phyloP scores from a whole-genome alignment of 2,329 filamentous ascomycete genomes.

The Exophiala aquamarina region DNA sequence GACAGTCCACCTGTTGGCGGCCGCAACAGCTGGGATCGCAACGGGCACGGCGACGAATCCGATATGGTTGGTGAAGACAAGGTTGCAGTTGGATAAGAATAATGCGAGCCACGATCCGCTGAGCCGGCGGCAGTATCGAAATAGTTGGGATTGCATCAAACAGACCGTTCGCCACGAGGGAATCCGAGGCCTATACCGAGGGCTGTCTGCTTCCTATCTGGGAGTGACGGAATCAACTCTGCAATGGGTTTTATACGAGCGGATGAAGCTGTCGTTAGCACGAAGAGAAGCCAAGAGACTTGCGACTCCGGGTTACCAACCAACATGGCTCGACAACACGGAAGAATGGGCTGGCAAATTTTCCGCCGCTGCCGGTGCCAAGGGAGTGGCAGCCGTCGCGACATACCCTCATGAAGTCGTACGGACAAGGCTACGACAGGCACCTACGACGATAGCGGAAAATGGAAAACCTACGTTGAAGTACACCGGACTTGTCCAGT shows the following conservation, averaged over 20 bases:
- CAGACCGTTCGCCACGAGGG: slow-evolving; percentile 82
- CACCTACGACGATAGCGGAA: slow-evolving; percentile 76
- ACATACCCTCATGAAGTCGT: slow-evolving; percentile 94
- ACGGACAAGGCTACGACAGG: slow-evolving; percentile 80
- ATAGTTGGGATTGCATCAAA: slow-evolving; percentile 82
- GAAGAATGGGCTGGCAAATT: slow-evolving; percentile 78
- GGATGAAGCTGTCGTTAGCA: slow-evolving; percentile 76
- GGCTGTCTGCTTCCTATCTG: slow-evolving; percentile 86
- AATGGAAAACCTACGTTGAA: slow-evolving; percentile 65
- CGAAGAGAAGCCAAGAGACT: slow-evolving; percentile 60
- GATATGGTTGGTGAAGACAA: slow-evolving; percentile 95
- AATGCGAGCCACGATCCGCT: slow-evolving; percentile 58
- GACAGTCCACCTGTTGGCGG: slow-evolving; percentile 72
- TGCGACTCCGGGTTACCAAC: slow-evolving; percentile 58
- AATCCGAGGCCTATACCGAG: slow-evolving; percentile 78
- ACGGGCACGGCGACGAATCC: slow-evolving; percentile 93
- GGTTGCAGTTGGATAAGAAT: slow-evolving; percentile 87
- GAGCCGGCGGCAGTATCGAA: slow-evolving; percentile 71
- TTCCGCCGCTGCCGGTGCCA: slow-evolving; percentile 76
- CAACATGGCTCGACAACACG: slow-evolving; percentile 70
- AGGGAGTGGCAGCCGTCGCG: slow-evolving; percentile 77
- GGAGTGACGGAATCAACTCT: slow-evolving; percentile 87
- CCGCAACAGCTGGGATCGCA: slow-evolving; percentile 74
- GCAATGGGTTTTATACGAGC: slow-evolving; percentile 94
- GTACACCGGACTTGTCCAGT: slow-evolving; percentile 85